Evolutionary conservation across 768 basidiomycete genomes (phyloP).

Genomic region (Auriscalpium microsporum): DNA sequence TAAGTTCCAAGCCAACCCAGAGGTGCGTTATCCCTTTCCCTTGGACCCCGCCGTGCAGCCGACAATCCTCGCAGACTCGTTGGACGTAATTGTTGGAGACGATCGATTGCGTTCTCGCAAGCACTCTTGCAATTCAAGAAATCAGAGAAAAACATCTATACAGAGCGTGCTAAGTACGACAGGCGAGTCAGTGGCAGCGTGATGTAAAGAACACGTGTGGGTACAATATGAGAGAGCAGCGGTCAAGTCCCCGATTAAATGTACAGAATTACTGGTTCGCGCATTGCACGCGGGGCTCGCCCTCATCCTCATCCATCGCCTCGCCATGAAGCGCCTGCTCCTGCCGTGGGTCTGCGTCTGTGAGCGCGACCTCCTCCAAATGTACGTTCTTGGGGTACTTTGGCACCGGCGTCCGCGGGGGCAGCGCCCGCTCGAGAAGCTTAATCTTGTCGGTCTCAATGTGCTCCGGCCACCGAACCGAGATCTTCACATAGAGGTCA

Average conservation of each 20-base stretch:
- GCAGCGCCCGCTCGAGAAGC: conserved; percentile 77
- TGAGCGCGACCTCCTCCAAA: conserved; percentile 79
- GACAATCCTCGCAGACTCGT: conserved; percentile 4
- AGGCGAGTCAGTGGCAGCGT: conserved; percentile 4
- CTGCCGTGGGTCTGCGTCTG: conserved; percentile 68
- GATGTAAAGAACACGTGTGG: conserved; percentile 1
- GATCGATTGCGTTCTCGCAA: neutral
- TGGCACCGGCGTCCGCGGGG: conserved; percentile 60
- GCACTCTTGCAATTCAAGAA: neutral
- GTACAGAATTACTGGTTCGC: conserved; percentile 62
- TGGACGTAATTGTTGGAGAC: conserved; percentile 1
- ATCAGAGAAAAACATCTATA: conserved; percentile 9
- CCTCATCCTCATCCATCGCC: conserved; percentile 89
- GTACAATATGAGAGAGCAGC: conserved; percentile 2
- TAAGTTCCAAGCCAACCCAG: conserved; percentile 73
- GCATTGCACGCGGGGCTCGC: conserved; percentile 91
- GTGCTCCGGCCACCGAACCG: conserved; percentile 81
- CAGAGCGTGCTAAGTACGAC: conserved; percentile 5
- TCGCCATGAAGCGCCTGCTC: conserved; percentile 49
- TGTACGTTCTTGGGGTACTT: conserved; percentile 58
- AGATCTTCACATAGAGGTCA: conserved; percentile 82
- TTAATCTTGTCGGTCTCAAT: conserved; percentile 61
- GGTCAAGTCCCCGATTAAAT: conserved; percentile 4
- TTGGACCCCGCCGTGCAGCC: neutral
- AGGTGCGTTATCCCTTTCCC: conserved; percentile 34